Evolutionary conservation across 768 basidiomycete genomes (phyloP).

Genomic region (Lactarius trivialis): DNA sequence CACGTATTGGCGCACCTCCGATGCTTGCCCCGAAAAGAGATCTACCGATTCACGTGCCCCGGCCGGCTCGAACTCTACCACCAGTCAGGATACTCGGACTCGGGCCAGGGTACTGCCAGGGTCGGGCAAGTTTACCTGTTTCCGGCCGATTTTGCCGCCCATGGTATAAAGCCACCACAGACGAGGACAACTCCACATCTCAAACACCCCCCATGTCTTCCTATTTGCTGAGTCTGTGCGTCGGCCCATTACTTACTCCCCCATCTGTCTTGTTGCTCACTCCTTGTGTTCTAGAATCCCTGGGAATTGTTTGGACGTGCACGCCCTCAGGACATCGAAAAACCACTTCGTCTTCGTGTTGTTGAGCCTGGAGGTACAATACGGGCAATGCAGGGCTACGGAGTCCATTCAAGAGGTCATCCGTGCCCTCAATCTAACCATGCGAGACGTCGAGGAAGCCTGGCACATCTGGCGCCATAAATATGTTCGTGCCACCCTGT

Average conservation of each 20-base stretch:
- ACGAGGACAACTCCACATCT: background rate
- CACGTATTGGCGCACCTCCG: background rate
- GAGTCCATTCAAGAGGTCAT: background rate
- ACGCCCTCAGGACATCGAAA: conserved; percentile 2
- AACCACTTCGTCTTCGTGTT: background rate
- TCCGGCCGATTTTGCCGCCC: background rate
- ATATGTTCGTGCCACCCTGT: background rate
- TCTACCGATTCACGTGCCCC: background rate
- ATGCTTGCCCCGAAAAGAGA: background rate
- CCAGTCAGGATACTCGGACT: background rate
- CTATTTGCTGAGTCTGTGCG: background rate
- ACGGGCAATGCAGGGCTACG: background rate
- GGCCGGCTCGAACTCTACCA: background rate
- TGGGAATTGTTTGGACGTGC: background rate
- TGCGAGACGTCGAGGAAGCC: conserved; percentile 1
- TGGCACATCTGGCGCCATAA: conserved; percentile 10
- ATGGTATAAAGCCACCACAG: background rate
- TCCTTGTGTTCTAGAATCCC: background rate
- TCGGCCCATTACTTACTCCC: background rate
- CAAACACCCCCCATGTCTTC: conserved; percentile 2
- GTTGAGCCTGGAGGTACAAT: background rate
- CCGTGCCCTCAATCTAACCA: background rate
- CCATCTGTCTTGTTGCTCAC: background rate
- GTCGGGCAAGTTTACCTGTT: background rate
- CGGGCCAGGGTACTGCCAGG: too few relatives aligned